Evolutionary conservation across 2,329 filamentous ascomycete species (phyloP), one percentile per base, ranked within the genome.

Genomic region (Calonectria pauciramosa): DNA sequence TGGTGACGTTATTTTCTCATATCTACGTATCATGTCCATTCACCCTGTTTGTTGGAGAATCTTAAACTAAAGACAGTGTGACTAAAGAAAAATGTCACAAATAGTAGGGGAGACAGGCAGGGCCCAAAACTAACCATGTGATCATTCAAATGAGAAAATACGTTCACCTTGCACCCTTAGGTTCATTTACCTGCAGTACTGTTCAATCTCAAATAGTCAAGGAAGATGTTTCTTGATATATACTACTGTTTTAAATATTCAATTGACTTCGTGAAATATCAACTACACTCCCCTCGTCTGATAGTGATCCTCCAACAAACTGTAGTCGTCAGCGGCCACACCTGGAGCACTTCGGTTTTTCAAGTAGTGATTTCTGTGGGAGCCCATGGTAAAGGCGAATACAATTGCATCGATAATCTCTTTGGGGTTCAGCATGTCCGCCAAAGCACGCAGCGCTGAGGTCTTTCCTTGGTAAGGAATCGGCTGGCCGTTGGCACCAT

Each of bases 341-440:
- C 60, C 41, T 13, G 26, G 20, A 16, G 20, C 20, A 28, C n/a
- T 28, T 47, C 18, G 16, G 23, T 28, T 38, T 38, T 59, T 67
- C 20, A 52, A 38, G 30, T 59, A 23, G 3, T 14, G 26, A 5
- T 14, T 23, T 32, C 32, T 20, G 13, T 51, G 36, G 18, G 69
- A 71, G 23, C n/a, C 28, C 69, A 71, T 71, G 10, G 49, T 71
- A n/a, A 71, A 71, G 1, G n/a, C n/a, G 30, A 71, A 71, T 6
- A 41, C 1, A 16, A 71, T 59, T 9, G 69, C 69, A 3, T 60
- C 20, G 14, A 72, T 34, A 4, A 72, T 68, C 20, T 68, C 70
- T 13, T 34, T 60, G 4, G 52, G 52, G 26, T 72, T 72, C 18
- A 72, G n/a, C 32, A 68, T 68, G 4, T 60, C 30, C 14, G 52